Base-by-base conservation (phyloP, 2,329 filamentous ascomycete species). In the Fusarium kyushuense region DNA sequence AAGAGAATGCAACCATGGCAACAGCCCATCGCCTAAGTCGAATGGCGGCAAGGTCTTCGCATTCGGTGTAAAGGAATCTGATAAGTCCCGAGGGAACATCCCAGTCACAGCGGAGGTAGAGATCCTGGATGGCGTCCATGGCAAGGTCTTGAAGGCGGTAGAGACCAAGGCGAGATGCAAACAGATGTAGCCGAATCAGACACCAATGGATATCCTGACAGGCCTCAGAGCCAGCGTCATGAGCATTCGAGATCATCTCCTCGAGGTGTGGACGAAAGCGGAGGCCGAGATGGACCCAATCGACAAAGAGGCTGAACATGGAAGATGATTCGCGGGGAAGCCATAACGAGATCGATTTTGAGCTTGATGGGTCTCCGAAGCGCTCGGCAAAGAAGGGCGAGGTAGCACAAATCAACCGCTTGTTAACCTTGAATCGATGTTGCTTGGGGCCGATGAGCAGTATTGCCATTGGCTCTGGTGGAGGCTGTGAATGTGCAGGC, bases 21-120 rank as follows among this genome's bases (percentile, higher is more conserved):
- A 88, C 85, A 54, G 85, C 83, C 86, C 86, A 89, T 66, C 85
- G 84, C 47, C 86, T 84, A 38, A 89, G 79, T 12, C 86, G 82
- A 40, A 84, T 81, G 53, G 85, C 81, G 35, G 82, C 79, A 29
- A 81, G 74, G 14, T 82, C 75, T 49, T 86, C 83, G 73, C 84
- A 86, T 65, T 84, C 80, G n/a, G 77, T 81, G 76, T 88, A 89
- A 13, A 88, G 79, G 63, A 83, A 86, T 54, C 76, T 75, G 57
- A 88, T 76, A 47, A 89, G 82, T 27, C 77, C 77, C 2, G 84
- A 81, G 5, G 83, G 82, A 57, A 88, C 83, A 69, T 87, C 84
- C 85, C 86, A 88, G 79, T 88, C 84, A 72, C 83, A 82, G 16
- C 82, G 81, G 38, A 89, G 83, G 72, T 88, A 87, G 17, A 89